A percentile compares a stretch with the other conserved stretches of the same genome.
Conservation (phyloP, 2,329 filamentous ascomycete species). For the Trichoderma citrinoviride region DNA sequence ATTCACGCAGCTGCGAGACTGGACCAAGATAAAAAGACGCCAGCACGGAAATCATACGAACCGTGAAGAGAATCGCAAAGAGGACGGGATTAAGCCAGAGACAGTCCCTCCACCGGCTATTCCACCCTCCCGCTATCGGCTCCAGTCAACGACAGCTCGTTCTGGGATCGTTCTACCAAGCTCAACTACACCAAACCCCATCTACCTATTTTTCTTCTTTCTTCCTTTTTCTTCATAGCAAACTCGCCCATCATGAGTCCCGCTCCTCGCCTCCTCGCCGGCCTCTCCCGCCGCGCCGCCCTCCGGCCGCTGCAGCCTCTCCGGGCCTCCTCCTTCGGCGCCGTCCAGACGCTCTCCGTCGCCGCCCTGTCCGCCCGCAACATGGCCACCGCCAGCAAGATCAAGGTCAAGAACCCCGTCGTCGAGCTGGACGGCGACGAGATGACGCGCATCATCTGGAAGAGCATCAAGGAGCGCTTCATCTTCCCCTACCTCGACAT, state of each 20-base stretch:
- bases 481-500: constrained; percentile 95
- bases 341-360: constrained; percentile 52
- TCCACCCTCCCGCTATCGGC: background rate
- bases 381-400: constrained; percentile 70
- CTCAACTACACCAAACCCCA: background rate
- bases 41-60: background rate
- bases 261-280: constrained; percentile 34
- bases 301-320: constrained; percentile 34
- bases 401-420: constrained; percentile 98
- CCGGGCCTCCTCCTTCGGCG: constrained; percentile 43
- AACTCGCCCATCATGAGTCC: constrained; percentile 26
- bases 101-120: background rate
- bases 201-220: background rate
- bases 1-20: background rate
- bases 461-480: constrained; percentile 99
- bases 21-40: background rate
- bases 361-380: constrained; percentile 68
- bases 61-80: background rate
- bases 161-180: background rate
- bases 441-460: constrained; percentile 99
- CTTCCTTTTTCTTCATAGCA: background rate
- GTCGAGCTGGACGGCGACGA: constrained; percentile 93
- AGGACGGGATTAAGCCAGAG: background rate
- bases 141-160: background rate
- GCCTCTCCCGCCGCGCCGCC: constrained; percentile 31